Evolutionary conservation across 2,329 filamentous ascomycete genomes (phyloP).

Genomic region (Pseudogymnoascus destructans): DNA sequence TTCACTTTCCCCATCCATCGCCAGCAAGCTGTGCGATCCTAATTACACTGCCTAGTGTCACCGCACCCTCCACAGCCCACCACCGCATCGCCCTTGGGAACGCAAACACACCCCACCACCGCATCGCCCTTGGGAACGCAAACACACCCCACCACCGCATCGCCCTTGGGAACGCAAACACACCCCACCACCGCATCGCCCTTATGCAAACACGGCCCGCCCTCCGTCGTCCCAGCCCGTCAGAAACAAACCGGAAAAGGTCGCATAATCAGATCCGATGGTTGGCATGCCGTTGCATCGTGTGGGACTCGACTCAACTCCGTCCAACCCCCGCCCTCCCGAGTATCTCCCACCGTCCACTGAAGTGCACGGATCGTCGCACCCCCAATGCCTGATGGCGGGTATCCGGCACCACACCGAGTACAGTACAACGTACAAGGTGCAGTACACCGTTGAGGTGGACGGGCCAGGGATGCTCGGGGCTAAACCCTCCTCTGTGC

Average conservation of each 20-base stretch:
- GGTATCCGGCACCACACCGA: background rate
- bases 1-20: background rate
- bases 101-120: background rate
- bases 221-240: background rate
- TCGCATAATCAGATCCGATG: background rate
- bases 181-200: background rate
- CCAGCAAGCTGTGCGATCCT: background rate
- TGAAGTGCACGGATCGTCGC: background rate
- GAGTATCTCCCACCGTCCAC: background rate
- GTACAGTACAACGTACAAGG: background rate
- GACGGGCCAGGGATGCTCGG: background rate
- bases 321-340: background rate
- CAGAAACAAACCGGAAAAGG: background rate
- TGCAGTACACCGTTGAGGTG: background rate
- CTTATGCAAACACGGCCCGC: background rate
- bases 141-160: background rate
- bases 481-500: background rate
- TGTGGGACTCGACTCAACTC: background rate
- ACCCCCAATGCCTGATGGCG: too few relatives aligned
- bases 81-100: background rate
- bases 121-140: background rate
- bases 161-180: background rate
- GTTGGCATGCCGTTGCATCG: background rate
- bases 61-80: background rate
- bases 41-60: background rate